phyloP scores from a whole-genome alignment of 1,139 yeast genomes.

The Yamadazyma mexicana region DNA sequence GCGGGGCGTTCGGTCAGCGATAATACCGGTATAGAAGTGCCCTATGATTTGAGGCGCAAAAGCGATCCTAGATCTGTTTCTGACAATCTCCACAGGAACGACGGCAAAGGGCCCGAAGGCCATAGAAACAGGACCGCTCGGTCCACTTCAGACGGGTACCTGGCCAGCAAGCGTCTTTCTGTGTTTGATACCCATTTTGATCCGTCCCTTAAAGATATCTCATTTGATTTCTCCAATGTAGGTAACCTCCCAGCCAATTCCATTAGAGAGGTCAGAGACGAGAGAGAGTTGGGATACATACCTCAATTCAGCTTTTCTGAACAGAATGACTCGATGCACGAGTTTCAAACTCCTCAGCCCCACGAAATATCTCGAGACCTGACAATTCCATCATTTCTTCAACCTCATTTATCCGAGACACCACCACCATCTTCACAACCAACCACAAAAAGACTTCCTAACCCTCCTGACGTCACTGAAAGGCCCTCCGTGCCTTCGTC shows the following conservation, averaged over 20 bases:
- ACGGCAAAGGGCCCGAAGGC: neutral
- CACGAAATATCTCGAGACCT: neutral
- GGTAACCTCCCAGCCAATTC: constrained; percentile 1
- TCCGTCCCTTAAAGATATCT: constrained; percentile 16
- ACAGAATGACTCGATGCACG: constrained; percentile 7
- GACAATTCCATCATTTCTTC: constrained; percentile 4
- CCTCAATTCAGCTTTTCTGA: constrained; percentile 12
- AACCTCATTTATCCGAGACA: constrained; percentile 2
- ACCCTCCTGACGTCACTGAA: no score
- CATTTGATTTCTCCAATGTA: constrained; percentile 13
- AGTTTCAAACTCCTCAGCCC: neutral
- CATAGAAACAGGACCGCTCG: neutral
- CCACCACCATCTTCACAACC: neutral
- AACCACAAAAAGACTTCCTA: neutral
- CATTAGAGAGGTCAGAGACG: constrained; percentile 3
- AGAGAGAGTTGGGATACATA: neutral
- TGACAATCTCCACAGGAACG: neutral
- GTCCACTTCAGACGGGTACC: constrained; percentile 15
- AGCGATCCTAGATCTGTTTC: constrained; percentile 2
- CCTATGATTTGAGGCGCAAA: neutral
- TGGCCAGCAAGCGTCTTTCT: constrained; percentile 11
- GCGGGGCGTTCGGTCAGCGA: neutral
- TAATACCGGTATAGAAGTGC: neutral
- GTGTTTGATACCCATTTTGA: constrained; percentile 19
- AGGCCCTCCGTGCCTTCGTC: no score